Evolutionary conservation across 352 stramenopile genomes (phyloP).

Genomic region (Aphanomyces stellatus): DNA sequence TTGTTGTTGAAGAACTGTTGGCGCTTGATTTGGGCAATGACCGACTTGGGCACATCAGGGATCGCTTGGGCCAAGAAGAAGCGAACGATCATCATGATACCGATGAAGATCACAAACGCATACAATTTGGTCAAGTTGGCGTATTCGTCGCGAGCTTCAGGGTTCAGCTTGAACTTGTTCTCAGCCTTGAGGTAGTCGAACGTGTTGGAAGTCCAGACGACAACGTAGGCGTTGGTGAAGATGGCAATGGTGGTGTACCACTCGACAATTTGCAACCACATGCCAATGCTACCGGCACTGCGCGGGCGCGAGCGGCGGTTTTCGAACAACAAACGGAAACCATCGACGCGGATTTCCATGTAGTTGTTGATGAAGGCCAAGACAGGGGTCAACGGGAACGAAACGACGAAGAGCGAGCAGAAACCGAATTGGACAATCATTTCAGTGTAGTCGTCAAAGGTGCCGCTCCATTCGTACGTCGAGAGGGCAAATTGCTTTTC

Average conservation of each 20-base stretch:
- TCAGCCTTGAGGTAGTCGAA: slow-evolving; percentile 13
- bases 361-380: slow-evolving; percentile 90
- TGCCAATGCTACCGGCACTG: slow-evolving; percentile 83
- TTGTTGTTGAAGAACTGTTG: slow-evolving; percentile 84
- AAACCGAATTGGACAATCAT: slow-evolving; percentile 86
- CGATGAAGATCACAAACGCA: slow-evolving; percentile 74
- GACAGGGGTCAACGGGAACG: slow-evolving; percentile 89
- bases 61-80: slow-evolving; percentile 69
- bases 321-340: slow-evolving; percentile 78
- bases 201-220: slow-evolving; percentile 85
- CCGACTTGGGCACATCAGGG: slow-evolving; percentile 59
- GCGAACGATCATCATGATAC: slow-evolving; percentile 80
- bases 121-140: slow-evolving; percentile 53
- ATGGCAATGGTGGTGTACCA: slow-evolving; percentile 85
- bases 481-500: slow-evolving; percentile 73
- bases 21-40: slow-evolving; percentile 64
- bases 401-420: slow-evolving; percentile 85
- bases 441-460: slow-evolving; percentile 92
- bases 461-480: slow-evolving; percentile 74
- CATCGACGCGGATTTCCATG: slow-evolving; percentile 89
- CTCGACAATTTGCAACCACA: slow-evolving; percentile 89
- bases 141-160: slow-evolving; percentile 41
- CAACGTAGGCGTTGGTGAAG: slow-evolving; percentile 89
- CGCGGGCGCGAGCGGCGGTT: slow-evolving; percentile 66
- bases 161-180: not conserved